Evolutionary conservation across 768 basidiomycete species (phyloP), one percentile per base, ranked within the genome.

Genomic region (Calocera viscosa): DNA sequence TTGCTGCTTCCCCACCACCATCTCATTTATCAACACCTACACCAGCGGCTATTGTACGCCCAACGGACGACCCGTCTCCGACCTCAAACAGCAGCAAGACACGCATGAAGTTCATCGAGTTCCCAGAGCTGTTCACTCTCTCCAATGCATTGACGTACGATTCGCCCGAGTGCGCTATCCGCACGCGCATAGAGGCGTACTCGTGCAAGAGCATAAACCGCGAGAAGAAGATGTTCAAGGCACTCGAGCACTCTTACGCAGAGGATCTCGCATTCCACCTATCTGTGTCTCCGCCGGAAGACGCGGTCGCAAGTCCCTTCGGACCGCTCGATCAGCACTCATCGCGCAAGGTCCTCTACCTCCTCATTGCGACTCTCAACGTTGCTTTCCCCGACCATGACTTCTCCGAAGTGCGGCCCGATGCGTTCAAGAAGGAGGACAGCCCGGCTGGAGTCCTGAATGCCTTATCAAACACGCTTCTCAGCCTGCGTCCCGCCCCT

Each of bases 361-460:
- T 94, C 64, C 88, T 98, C 75, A 96, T 98, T 73, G 90, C 92
- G 34, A 93, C 94, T 1, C 87, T 99, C 72, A 99, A 99, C 80
- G 85, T 92, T 73, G 94, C 95, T 5, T 99, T 94, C 74, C 95
- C 95, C 1, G 95, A 98, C 82, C 84, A 97, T 79, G 94, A 97
- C 74, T 99, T 98, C 80, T 90, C 91, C 7, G 88, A 91, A 75
- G 88, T 96, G 64, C 85, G 89, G 30, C 90, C 94, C 0, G 87
- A 87, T 11, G 89, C 95, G 72, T 99, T 99, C 77, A 86, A 83
- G 74, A 87, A 87, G 67, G 91, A 94, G 76, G 74, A 70, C 19
- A 86, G 80, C 40, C 65, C 72, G 34, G 89, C 90, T 1, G 82
- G 78, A 75, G 90, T 95, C 47, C 84, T 95, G 67, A 89, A 90